Base-by-base conservation (phyloP, 495 filamentous ascomycete species). In the Podospora pseudopauciseta region DNA sequence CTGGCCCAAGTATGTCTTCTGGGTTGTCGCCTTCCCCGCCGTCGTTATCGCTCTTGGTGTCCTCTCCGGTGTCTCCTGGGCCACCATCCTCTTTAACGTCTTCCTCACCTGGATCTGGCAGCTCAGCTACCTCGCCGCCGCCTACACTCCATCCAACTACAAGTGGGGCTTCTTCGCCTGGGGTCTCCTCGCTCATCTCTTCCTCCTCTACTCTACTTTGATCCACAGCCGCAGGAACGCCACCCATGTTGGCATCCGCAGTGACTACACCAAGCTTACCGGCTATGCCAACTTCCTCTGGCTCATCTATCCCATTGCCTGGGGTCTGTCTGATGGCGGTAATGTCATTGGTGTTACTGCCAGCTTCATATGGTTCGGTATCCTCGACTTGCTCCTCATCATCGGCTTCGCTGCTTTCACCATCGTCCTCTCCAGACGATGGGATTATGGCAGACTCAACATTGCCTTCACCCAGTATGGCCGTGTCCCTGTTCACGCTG, bases 391-490 rank as follows among this genome's bases (percentile, higher is more conserved):
- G 9, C 65, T 83, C 19, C 70, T 82, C 19, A 28, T 83, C 49
- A 73, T 77, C 11, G 76, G 73, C 54, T 57, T 80, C 30, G 68
- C 77, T 39, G 77, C 78, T 20, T 74, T 73, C 70, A 71, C 78
- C 72, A 60, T 83, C 55, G 66, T 78, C 71, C 71, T 83, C 16
- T 71, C 80, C 49, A 70, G 74, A 66, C 75, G 68, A 28, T 86
- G 83, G 83, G 83, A 86, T 65, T 84, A 81, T 67, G 68, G 71
- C 70, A 68, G 67, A 30, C 71, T 86, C 28, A 83, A 84, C 73
- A 70, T 86, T 32, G 75, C 80, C 63, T 86, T 86, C 68, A 86
- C 83, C n/a, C 83, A 82, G 72, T 84, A 84, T 70, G 83, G 83
- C 63, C 82, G 83, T 54, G 83, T 85, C 65, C 74, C 73, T 32